phyloP scores from a whole-genome alignment of 371 early-diverging fungal species.

The Lichtheimia corymbifera region DNA sequence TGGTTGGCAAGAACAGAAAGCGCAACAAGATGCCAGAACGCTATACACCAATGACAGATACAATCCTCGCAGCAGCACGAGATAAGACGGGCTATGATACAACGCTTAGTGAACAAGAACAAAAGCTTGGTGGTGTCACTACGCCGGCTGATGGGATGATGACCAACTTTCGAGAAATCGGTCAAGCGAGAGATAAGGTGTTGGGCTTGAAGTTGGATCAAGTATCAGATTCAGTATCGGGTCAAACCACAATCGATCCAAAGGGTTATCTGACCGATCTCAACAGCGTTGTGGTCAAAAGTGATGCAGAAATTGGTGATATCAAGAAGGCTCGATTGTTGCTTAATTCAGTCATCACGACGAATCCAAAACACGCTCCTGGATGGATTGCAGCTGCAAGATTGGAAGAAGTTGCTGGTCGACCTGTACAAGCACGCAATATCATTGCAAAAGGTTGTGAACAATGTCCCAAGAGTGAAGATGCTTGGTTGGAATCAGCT shows the following conservation, averaged over 20 bases:
- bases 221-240: conserved; percentile 72
- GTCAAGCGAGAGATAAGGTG: conserved; percentile 91
- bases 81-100: conserved; percentile 58
- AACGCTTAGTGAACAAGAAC: conserved; percentile 57
- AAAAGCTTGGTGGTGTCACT: conserved; percentile 50
- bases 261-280: conserved; percentile 94
- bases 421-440: conserved; percentile 79
- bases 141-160: conserved; percentile 61
- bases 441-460: conserved; percentile 91
- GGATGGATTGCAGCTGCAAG: conserved; percentile 98
- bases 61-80: conserved; percentile 69
- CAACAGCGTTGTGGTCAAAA: conserved; percentile 79
- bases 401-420: conserved; percentile 91
- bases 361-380: conserved; percentile 94
- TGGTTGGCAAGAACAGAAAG: conserved; percentile 80
- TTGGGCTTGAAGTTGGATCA: conserved; percentile 89
- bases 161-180: conserved; percentile 91
- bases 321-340: conserved; percentile 90
- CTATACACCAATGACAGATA: conserved; percentile 86
- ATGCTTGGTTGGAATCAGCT: conserved; percentile 96
- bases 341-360: conserved; percentile 84
- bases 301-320: conserved; percentile 92
- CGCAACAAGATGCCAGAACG: conserved; percentile 68
- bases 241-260: conserved; percentile 87
- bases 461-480: conserved; percentile 92